Evolutionary conservation across 2,329 filamentous ascomycete species (phyloP).

Genomic region (Xylaria sp.): DNA sequence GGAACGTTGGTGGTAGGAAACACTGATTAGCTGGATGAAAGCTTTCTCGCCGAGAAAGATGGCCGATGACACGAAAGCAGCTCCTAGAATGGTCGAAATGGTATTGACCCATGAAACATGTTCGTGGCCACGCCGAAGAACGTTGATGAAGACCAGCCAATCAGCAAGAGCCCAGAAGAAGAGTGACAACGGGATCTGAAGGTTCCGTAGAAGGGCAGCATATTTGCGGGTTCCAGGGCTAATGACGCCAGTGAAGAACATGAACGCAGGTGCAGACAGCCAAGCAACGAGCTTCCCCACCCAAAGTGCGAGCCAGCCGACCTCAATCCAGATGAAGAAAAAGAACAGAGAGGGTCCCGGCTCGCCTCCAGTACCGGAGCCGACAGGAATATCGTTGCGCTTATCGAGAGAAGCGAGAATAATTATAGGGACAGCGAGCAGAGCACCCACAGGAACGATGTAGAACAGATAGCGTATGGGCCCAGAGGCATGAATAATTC

Average conservation of each 20-base stretch:
- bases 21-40: constrained; percentile 83
- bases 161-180: constrained; percentile 75
- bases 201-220: constrained; percentile 70
- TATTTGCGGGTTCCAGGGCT: constrained; percentile 78
- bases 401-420: constrained; percentile 61
- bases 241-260: constrained; percentile 76
- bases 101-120: constrained; percentile 65
- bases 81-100: constrained; percentile 73
- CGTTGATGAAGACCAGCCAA: constrained; percentile 70
- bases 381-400: constrained; percentile 54
- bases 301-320: constrained; percentile 76
- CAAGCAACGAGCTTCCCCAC: constrained; percentile 72
- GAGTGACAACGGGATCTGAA: constrained; percentile 74
- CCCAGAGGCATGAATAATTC: constrained; percentile 71
- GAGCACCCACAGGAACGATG: constrained; percentile 70
- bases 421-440: constrained; percentile 72
- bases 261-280: constrained; percentile 69
- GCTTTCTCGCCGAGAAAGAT: constrained; percentile 82
- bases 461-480: constrained; percentile 76
- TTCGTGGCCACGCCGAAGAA: constrained; percentile 55
- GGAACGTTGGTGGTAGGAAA: constrained; percentile 86
- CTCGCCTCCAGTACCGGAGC: constrained; percentile 45
- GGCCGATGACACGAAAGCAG: constrained; percentile 73
- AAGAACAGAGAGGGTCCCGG: constrained; percentile 65
- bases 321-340: constrained; percentile 76